Evolutionary conservation across 108 stramenopile species (phyloP), one percentile per base, ranked within the genome.

Genomic region (Cyclotella sp.): DNA sequence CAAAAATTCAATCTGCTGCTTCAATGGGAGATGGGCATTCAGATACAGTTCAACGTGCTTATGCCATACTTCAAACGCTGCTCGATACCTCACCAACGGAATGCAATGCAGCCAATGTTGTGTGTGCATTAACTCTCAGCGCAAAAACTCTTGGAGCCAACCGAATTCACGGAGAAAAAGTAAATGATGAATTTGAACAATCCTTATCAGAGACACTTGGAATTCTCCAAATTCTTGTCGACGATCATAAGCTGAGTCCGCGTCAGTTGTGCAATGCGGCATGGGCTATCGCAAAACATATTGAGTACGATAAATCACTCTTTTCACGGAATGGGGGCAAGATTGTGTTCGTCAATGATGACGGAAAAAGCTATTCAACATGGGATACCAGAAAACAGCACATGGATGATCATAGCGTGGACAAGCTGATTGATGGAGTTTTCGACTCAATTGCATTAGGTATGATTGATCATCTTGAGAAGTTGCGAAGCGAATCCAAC

Each of bases 241-340:
- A 52, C 21, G 75, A 75, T 9, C 44, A 78, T n/a, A 68, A 68
- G 57, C 70, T 91, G 58, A 81, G 75, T 52, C 66, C 88, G 40
- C 68, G 93, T n/a, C 93, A 94, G 60, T 70, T 94, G 1, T 91
- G 89, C 43, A 94, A 94, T 68, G 83, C 88, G 27, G 83, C 77
- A 19, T 91, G 90, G 90, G 89, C 93, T 24, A 85, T 94, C 63
- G 93, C 90, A 29, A 91, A 91, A 52, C 87, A 86, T 69, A 68
- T 86, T 45, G 79, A 88, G 54, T 74, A 79, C 34, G 89, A 90
- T 64, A 61, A 55, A 52, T 63, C 60, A 13, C 27, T 76, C 27
- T 70, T 63, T 60, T 68, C 68, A 26, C 75, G 63, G 10, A 44
- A 63, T 13, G 29, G 16, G 24, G 71, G 45, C 26, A 55, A 62